Percentiles rank a stretch among this genome's conserved stretches.
phyloP scores from a whole-genome alignment of 345 rosid species.

The Erucastrum elatum region DNA sequence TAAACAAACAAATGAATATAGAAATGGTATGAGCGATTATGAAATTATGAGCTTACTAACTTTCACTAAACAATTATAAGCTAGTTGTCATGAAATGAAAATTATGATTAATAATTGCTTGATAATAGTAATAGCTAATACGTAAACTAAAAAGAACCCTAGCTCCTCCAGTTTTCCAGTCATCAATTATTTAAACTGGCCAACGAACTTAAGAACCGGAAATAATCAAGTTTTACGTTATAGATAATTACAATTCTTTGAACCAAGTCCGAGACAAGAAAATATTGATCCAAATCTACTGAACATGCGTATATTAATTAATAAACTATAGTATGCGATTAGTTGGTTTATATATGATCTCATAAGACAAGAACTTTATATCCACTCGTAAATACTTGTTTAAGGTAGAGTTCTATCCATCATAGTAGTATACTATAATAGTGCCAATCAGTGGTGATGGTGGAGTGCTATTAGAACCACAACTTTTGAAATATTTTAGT shows the following conservation, averaged over 20 bases:
- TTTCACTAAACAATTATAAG: slow-evolving; percentile 17
- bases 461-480: slow-evolving; percentile 32
- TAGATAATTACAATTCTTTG: neutral
- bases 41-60: slow-evolving; percentile 1
- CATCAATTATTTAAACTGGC: neutral
- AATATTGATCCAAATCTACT: slow-evolving; percentile 9
- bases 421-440: neutral
- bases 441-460: slow-evolving; percentile 28
- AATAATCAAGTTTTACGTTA: neutral
- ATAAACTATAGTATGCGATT: neutral
- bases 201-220: neutral
- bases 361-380: slow-evolving; percentile 20
- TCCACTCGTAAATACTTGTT: slow-evolving; percentile 29
- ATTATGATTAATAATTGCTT: neutral
- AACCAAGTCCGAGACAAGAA: slow-evolving; percentile 17
- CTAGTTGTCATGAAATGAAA: slow-evolving; percentile 24
- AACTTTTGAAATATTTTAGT: slow-evolving; percentile 19
- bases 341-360: slow-evolving; percentile 13
- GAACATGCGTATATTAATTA: slow-evolving; percentile 5
- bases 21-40: neutral
- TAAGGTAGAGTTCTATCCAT: slow-evolving; percentile 14
- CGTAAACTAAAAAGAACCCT: slow-evolving; percentile 8
- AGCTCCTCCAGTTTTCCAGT: neutral
- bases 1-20: slow-evolving; percentile 3
- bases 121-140: neutral